Evolutionary conservation across 768 basidiomycete species (phyloP), one percentile per base, ranked within the genome.

Genomic region (Leccinum rimulosum): DNA sequence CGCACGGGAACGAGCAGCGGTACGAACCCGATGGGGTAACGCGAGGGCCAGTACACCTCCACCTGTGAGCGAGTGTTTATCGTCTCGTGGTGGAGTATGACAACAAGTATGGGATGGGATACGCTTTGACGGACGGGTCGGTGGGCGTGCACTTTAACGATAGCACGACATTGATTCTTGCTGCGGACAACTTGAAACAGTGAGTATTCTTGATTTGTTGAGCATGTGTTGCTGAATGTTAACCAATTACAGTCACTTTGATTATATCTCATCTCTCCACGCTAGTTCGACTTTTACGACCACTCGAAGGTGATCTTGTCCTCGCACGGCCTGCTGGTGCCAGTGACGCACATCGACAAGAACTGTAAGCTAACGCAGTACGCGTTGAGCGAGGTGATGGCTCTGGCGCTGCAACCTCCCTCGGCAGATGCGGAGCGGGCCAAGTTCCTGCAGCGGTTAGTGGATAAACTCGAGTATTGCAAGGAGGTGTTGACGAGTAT

Each of bases 31-130:
- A 31, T 1, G 10, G 31, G 31, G 31, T 31, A 31, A 4, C 31
- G 10, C 31, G 10, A 30, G 30, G 9, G 30, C 30, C 30, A 30
- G 30, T 30, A 30, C 9, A 2, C 30, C 30, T 9, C 30, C 30
- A 30, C 30, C 22, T 22, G 22, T 22, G 22, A 22, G 22, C 22
- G 22, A 22, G 22, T 22, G 22, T 22, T 98, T 75, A 94, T 99
- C 62, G 91, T 91, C 3, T 92, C 91, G 17, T 98, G 97, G 97
- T 98, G 45, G 97, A 98, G 72, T 98, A 98, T 70, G n/a, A n/a
- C 72, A 93, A 95, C 75, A 98, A 98, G 79, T 99, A 98, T 74
- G 96, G 97, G n/a, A 98, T 98, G 92, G 96, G 96, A 1, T 98
- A 97, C 72, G 93, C 94, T 4, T 78, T 98, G 68, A 96, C 94